These are phyloP conservation scores for Fusarium pilosicola DNA, from an alignment of 2,329 filamentous ascomycete species.

Conservation along the genomic window DNA sequence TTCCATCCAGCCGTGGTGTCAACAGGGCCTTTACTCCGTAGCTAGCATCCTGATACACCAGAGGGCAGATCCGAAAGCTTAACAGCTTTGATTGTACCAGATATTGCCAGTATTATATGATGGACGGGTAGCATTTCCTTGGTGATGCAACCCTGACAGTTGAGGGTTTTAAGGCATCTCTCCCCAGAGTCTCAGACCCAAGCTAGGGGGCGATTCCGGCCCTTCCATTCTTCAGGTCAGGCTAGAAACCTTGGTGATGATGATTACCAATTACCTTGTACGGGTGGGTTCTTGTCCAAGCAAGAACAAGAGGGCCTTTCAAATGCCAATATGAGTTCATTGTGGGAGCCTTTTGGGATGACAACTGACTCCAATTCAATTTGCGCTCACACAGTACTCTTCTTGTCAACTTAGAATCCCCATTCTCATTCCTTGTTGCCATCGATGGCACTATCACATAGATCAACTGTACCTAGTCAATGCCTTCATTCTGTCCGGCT, in stretches of 20 bases:
- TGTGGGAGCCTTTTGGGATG: neutral
- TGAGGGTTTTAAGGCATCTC: neutral
- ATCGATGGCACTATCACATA: neutral
- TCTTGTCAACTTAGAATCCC: neutral
- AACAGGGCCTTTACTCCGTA: neutral
- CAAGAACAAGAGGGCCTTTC: neutral
- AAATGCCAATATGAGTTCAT: neutral
- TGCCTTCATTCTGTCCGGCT: neutral
- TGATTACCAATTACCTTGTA: neutral
- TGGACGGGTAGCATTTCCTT: neutral
- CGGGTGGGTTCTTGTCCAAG: neutral
- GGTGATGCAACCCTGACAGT: neutral
- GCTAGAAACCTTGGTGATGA: neutral
- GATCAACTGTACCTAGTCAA: neutral
- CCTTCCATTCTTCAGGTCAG: neutral
- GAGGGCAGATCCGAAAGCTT: constrained; percentile 7
- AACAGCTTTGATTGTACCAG: neutral
- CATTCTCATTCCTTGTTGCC: neutral
- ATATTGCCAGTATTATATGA: neutral
- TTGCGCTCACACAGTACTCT: neutral
- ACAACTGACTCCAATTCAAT: neutral
- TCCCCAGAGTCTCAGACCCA: neutral
- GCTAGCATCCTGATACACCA: neutral
- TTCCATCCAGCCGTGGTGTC: neutral
- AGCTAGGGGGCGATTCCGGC: neutral